Conservation (phyloP, 164 flowering plant species). For the Nymphaea thermarum region DNA sequence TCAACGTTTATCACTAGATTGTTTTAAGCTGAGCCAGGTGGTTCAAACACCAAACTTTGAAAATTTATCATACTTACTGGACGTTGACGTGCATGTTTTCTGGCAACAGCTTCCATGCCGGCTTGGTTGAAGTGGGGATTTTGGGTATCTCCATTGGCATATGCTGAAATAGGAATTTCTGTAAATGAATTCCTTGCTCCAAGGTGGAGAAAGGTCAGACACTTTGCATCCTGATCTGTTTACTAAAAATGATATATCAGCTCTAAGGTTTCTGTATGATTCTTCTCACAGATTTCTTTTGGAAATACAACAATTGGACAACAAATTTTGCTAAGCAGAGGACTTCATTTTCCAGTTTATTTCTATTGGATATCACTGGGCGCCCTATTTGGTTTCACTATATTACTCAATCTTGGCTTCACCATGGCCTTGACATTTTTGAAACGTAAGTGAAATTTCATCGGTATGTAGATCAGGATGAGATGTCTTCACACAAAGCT, state of each 20-base stretch:
- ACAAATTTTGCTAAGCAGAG: conserved; percentile 32
- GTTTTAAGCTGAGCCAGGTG: too few species aligned
- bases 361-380: conserved; percentile 45
- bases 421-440: conserved; percentile 38
- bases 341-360: conserved; percentile 30
- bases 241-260: background rate
- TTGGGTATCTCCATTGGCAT: conserved; percentile 48
- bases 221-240: background rate
- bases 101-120: conserved; percentile 46
- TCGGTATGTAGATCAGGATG: too few species aligned
- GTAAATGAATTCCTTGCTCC: conserved; percentile 60
- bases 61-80: background rate
- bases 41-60: too few species aligned
- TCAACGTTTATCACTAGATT: too few species aligned
- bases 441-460: conserved; percentile 26
- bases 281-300: conserved; percentile 17
- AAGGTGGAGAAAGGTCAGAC: conserved; percentile 47
- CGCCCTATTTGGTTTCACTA: conserved; percentile 37
- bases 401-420: conserved; percentile 40
- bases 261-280: background rate
- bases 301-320: conserved; percentile 35
- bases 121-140: conserved; percentile 60
- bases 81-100: background rate
- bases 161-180: conserved; percentile 44
- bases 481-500: too few species aligned